Evolutionary conservation across 192 early-diverging fungal species (phyloP).

Genomic region (Backusella liffmaniae): DNA sequence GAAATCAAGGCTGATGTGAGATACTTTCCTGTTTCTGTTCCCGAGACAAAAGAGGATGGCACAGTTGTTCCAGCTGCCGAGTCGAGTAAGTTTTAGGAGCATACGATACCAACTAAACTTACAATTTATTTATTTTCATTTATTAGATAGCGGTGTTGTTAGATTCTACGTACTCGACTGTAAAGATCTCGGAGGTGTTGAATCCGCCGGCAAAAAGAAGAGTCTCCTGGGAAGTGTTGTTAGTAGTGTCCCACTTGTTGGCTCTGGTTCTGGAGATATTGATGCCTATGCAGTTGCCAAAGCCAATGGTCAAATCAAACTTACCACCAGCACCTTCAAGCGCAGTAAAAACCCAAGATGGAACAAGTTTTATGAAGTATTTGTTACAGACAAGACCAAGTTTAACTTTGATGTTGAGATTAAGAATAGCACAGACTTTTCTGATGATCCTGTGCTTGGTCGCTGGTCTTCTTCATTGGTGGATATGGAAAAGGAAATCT

Average conservation of each 20-base stretch:
- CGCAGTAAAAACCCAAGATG: slow-evolving; percentile 80
- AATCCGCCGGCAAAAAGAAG: slow-evolving; percentile 7
- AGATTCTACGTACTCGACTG: slow-evolving; percentile 65
- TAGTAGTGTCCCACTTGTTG: slow-evolving; percentile 26
- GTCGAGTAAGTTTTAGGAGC: slow-evolving; percentile 37
- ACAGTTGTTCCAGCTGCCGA: slow-evolving; percentile 40
- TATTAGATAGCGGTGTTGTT: slow-evolving; percentile 59
- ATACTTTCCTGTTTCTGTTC: slow-evolving; percentile 44
- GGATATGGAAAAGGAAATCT: slow-evolving; percentile 26
- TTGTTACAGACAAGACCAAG: slow-evolving; percentile 65
- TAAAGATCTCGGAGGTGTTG: slow-evolving; percentile 53
- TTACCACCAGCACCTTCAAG: slow-evolving; percentile 65
- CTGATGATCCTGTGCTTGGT: slow-evolving; percentile 43
- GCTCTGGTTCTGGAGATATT: slow-evolving; percentile 25
- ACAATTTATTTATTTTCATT: background rate
- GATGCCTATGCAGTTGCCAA: slow-evolving; percentile 55
- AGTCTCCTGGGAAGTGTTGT: slow-evolving; percentile 2
- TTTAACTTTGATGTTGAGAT: slow-evolving; percentile 62
- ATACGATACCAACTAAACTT: slow-evolving; percentile 19
- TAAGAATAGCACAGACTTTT: slow-evolving; percentile 47
- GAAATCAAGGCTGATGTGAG: slow-evolving; percentile 37
- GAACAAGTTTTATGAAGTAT: slow-evolving; percentile 69
- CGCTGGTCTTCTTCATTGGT: slow-evolving; percentile 31
- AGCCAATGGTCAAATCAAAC: slow-evolving; percentile 47
- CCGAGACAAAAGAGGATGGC: slow-evolving; percentile 42